A percentile compares a stretch with the other conserved stretches of the same genome.
These are phyloP conservation scores for Spergularia azorica DNA, from an alignment of 179 eudicot genomes.

Conservation along the genomic window DNA sequence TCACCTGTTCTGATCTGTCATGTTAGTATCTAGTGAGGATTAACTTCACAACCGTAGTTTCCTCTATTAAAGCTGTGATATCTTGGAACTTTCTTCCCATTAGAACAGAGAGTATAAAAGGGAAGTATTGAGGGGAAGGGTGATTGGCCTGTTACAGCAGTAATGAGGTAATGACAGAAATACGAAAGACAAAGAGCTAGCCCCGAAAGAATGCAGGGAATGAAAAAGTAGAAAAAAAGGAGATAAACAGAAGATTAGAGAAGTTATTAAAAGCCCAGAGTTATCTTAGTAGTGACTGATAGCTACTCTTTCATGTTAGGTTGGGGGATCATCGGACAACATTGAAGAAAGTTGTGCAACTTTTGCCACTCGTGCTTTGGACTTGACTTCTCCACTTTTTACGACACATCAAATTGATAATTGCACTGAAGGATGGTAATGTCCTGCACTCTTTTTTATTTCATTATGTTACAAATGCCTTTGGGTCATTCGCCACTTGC, in stretches of 20 bases:
- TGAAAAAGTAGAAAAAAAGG: background rate
- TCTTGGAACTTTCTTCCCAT: too few species aligned
- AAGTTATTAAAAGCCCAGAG: background rate
- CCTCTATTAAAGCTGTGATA: background rate
- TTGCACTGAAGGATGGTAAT: slow-evolving; percentile 97
- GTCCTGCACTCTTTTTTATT: slow-evolving; percentile 15
- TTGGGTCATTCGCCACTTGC: background rate
- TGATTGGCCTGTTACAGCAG: background rate
- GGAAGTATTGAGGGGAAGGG: background rate
- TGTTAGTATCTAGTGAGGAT: background rate
- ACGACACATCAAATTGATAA: slow-evolving; percentile 99
- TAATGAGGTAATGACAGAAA: background rate
- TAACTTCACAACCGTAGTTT: background rate
- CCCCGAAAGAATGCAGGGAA: background rate
- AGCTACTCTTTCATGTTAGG: slow-evolving; percentile 40
- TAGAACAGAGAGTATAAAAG: background rate
- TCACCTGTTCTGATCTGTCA: background rate
- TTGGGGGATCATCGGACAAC: slow-evolving; percentile 94
- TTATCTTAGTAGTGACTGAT: background rate
- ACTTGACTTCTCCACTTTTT: slow-evolving; percentile 55
- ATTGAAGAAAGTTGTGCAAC: slow-evolving; percentile 93
- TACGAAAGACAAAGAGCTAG: background rate
- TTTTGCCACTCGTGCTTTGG: slow-evolving; percentile 90
- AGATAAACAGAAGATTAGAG: background rate
- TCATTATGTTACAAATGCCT: background rate